Base-by-base conservation (phyloP, 768 basidiomycete species). In the Leucosporidium scottii region DNA sequence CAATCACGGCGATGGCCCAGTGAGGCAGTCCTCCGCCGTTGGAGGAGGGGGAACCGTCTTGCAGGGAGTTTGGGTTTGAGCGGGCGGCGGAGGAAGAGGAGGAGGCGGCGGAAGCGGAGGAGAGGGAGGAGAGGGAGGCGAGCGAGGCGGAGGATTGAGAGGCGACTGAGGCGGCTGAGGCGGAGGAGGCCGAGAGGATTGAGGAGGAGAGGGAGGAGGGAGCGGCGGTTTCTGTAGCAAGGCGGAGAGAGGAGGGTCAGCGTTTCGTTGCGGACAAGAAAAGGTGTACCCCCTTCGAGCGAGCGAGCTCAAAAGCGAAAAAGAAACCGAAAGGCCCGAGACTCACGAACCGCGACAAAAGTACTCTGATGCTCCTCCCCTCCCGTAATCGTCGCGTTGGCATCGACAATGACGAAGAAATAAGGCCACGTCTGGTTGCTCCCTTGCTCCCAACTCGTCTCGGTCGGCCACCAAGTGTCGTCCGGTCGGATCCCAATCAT, bases 1-100 rank as follows among this genome's bases (percentile, higher is more conserved):
- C 87, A 61, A 93, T 89, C 71, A 93, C 87, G 61, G 93, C 90
- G 74, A 93, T 93, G 15, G 89, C 92, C 55, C 60, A 65, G 17
- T 68, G 67, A 20, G 65, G 68, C n/a, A 68, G 44, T 7, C 64
- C 36, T 4, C 58, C 53, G 6, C 65, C 63, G 28, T 25, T 23
- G 51, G 17, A 12, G 15, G 49, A 44, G 30, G 47, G 44, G 13
- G 56, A 59, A 1, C 39, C 27, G 59, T 60, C 9, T 53, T 71
- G 62, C 25, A 71, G 53, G 30, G 55, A 27, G 31, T 18, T 27
- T 25, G 28, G 10, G 53, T 54, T 54, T 28, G 6, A 28, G 53
- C 53, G 25, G 15, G 53, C 5, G 27, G 53, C 28, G 4, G 27
- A 23, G 21, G 28, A 17, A 30, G 30, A 2, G 55, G 55, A 17